These are phyloP conservation scores for Blepharisma stoltei DNA, from an alignment of 73 alveolate genomes.

Conservation along the genomic window DNA sequence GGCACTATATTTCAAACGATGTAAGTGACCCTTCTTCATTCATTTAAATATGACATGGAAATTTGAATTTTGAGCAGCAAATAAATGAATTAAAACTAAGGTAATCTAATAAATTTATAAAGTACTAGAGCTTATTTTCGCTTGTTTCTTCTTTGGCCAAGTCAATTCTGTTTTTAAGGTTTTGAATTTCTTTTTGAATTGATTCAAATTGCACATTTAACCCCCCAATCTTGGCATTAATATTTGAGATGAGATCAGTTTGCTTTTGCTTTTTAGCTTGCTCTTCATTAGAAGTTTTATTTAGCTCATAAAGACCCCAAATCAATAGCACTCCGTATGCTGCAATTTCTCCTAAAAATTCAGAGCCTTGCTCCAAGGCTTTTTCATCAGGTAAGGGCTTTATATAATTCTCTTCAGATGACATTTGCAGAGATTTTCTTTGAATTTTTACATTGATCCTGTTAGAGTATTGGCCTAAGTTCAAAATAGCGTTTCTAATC, in stretches of 20 bases:
- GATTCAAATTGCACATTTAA: too few species aligned
- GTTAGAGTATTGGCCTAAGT: neutral
- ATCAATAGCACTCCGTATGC: neutral
- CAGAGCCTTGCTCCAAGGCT: slow-evolving; percentile 11
- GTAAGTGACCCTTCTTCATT: too few species aligned
- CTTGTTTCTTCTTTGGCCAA: too few species aligned
- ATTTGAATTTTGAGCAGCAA: too few species aligned
- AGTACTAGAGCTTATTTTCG: too few species aligned
- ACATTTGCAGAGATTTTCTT: neutral
- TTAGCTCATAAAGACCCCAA: slow-evolving; percentile 6
- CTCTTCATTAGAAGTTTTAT: neutral
- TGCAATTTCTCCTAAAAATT: neutral
- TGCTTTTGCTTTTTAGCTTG: slow-evolving; percentile 3
- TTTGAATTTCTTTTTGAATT: too few species aligned
- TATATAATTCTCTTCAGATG: neutral
- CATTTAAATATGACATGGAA: too few species aligned
- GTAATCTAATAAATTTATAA: too few species aligned
- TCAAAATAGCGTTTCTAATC: neutral
- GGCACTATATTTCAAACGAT: too few species aligned
- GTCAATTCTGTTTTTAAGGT: too few species aligned
- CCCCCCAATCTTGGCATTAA: neutral
- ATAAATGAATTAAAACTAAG: too few species aligned
- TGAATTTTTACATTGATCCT: neutral
- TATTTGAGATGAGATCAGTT: neutral
- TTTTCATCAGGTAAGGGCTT: neutral